Percentiles rank a stretch among this genome's conserved stretches.
These are phyloP conservation scores for Globisporangium splendens DNA, from an alignment of 352 stramenopile genomes.

Conservation along the genomic window DNA sequence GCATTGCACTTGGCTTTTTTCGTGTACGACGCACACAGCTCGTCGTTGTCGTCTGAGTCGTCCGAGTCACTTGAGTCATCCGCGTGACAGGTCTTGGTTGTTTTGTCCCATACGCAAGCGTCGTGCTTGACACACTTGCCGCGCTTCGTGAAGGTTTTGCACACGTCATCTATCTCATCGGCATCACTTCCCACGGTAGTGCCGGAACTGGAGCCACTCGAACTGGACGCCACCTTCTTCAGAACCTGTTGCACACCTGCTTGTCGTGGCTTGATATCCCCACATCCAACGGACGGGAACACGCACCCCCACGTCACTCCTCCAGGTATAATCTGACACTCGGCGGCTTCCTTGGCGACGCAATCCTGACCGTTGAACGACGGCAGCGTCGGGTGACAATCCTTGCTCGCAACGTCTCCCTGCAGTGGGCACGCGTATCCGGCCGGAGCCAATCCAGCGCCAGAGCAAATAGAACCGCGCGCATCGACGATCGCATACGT, in stretches of 20 bases:
- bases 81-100: not conserved
- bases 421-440: constrained; percentile 35
- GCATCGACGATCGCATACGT: constrained; percentile 32
- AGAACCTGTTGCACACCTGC: not conserved
- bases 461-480: constrained; percentile 36
- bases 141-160: not conserved
- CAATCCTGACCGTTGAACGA: constrained; percentile 36
- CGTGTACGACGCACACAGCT: not conserved
- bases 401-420: constrained; percentile 26
- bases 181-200: not conserved
- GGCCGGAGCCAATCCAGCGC: constrained; percentile 23
- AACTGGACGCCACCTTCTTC: too few species aligned
- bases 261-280: not conserved
- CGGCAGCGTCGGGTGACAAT: constrained; percentile 32
- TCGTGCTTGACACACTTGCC: not conserved
- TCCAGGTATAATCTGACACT: constrained; percentile 23
- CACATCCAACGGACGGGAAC: constrained; percentile 16
- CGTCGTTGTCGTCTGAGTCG: not conserved
- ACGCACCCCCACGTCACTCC: constrained; percentile 27
- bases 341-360: constrained; percentile 24
- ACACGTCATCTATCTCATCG: not conserved
- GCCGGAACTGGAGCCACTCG: not conserved
- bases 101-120: not conserved
- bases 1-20: not conserved
- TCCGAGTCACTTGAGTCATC: not conserved